Evolutionary conservation across 768 basidiomycete genomes (phyloP).

Genomic region (Candolleomyces efflorescens): DNA sequence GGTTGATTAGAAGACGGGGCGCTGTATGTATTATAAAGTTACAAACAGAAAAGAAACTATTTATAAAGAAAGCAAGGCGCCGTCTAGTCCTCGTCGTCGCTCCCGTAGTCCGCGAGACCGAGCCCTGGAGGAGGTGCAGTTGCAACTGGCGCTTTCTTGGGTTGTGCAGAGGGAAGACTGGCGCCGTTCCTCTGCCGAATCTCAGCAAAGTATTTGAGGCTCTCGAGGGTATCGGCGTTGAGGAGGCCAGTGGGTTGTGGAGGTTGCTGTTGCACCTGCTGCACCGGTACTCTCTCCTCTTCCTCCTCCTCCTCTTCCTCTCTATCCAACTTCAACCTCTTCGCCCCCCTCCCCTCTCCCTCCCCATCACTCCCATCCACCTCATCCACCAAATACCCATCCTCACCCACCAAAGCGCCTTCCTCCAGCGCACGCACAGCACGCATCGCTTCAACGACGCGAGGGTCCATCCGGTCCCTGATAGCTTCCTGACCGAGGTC

Average conservation of each 20-base stretch:
- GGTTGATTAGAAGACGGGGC: background rate
- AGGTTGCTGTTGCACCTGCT: constrained; percentile 20
- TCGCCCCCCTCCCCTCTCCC: constrained; percentile 18
- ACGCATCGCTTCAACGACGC: constrained; percentile 85
- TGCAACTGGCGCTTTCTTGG: constrained; percentile 21
- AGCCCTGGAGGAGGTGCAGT: constrained; percentile 38
- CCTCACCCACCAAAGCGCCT: constrained; percentile 49
- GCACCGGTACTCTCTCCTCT: no score
- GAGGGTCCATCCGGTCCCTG: constrained; percentile 76
- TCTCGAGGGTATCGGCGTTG: constrained; percentile 81
- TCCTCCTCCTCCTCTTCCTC: no score
- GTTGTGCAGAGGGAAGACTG: constrained; percentile 20
- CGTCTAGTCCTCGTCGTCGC: constrained; percentile 51
- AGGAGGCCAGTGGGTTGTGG: constrained; percentile 57
- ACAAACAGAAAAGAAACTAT: background rate
- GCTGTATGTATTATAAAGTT: no score
- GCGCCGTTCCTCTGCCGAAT: constrained; percentile 67
- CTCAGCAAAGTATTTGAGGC: constrained; percentile 87
- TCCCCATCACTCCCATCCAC: constrained; percentile 24
- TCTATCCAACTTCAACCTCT: constrained; percentile 30
- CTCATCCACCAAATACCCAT: constrained; percentile 31
- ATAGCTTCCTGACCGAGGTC: constrained; percentile 87
- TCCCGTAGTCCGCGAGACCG: constrained; percentile 73
- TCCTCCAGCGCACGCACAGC: constrained; percentile 87
- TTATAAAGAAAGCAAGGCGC: background rate